These are phyloP conservation scores for Suillus plorans DNA, from an alignment of 768 basidiomycete genomes.

Conservation along the genomic window DNA sequence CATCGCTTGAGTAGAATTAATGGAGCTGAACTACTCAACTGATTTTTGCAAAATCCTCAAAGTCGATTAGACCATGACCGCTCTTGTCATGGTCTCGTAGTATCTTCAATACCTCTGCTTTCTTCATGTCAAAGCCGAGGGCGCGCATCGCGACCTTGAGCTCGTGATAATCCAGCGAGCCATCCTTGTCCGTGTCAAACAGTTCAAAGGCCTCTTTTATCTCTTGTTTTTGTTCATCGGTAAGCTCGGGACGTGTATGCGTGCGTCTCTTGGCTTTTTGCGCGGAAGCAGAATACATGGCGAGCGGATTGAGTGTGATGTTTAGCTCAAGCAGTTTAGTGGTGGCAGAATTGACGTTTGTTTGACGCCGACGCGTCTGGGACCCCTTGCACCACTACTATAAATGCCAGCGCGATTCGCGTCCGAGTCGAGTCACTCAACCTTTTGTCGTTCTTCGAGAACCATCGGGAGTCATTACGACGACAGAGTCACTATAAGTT, in stretches of 20 bases:
- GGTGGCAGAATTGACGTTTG: background rate
- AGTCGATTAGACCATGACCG: slow-evolving; percentile 83
- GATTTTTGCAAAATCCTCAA: slow-evolving; percentile 91
- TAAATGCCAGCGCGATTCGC: background rate
- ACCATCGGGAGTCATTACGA: background rate
- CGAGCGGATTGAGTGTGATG: background rate
- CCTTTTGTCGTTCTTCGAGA: background rate
- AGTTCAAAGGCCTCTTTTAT: slow-evolving; percentile 99
- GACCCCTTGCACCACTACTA: slow-evolving; percentile 22
- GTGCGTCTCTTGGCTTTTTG: slow-evolving; percentile 74
- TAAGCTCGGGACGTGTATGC: slow-evolving; percentile 77
- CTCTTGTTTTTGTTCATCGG: slow-evolving; percentile 91
- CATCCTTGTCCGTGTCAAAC: slow-evolving; percentile 99
- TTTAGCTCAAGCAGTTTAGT: background rate
- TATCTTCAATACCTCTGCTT: slow-evolving; percentile 95
- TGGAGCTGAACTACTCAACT: slow-evolving; percentile 52
- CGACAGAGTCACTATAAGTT: background rate
- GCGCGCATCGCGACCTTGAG: slow-evolving; percentile 99
- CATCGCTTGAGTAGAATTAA: background rate
- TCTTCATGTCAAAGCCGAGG: slow-evolving; percentile 96
- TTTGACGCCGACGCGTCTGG: slow-evolving; percentile 27
- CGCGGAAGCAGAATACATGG: slow-evolving; percentile 60
- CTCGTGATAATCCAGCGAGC: slow-evolving; percentile 95
- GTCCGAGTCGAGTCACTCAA: too few relatives aligned
- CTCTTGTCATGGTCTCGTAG: slow-evolving; percentile 88